Conservation (phyloP, 768 basidiomycete species). For the Austroboletus eburneus region DNA sequence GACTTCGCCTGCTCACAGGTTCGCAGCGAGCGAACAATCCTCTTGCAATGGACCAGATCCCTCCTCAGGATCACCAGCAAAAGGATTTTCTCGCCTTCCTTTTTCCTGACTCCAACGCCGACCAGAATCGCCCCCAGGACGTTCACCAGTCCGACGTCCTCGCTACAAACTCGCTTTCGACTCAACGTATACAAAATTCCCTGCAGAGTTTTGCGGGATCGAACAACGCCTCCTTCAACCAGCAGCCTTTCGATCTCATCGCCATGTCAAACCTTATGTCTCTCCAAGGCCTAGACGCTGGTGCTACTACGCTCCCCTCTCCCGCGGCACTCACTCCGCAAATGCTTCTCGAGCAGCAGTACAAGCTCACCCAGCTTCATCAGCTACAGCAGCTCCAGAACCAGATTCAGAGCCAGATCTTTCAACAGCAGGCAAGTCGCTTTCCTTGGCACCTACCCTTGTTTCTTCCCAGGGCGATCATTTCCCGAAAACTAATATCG, state of each 20-base stretch:
- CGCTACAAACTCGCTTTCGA: no score
- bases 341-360: slow-evolving; percentile 66
- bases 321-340: slow-evolving; percentile 38
- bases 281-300: slow-evolving; percentile 40
- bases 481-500: slow-evolving; percentile 9
- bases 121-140: slow-evolving; percentile 26
- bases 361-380: slow-evolving; percentile 73
- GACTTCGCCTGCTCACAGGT: no score
- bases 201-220: slow-evolving; percentile 8
- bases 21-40: no score
- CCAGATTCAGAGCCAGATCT: slow-evolving; percentile 83
- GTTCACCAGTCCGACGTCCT: slow-evolving; percentile 15
- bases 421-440: slow-evolving; percentile 77
- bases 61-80: slow-evolving; percentile 29
- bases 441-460: slow-evolving; percentile 2
- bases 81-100: slow-evolving; percentile 35
- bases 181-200: slow-evolving; percentile 13
- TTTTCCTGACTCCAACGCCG: slow-evolving; percentile 28
- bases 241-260: slow-evolving; percentile 45
- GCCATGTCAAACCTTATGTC: slow-evolving; percentile 46
- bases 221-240: slow-evolving; percentile 14
- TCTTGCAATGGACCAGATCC: slow-evolving; percentile 21
- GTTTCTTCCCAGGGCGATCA: slow-evolving; percentile 6
- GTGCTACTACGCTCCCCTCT: slow-evolving; percentile 11
- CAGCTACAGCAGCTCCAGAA: slow-evolving; percentile 76